Evolutionary conservation across 306 rosid species (phyloP).

Genomic region (Begonia masoniana): DNA sequence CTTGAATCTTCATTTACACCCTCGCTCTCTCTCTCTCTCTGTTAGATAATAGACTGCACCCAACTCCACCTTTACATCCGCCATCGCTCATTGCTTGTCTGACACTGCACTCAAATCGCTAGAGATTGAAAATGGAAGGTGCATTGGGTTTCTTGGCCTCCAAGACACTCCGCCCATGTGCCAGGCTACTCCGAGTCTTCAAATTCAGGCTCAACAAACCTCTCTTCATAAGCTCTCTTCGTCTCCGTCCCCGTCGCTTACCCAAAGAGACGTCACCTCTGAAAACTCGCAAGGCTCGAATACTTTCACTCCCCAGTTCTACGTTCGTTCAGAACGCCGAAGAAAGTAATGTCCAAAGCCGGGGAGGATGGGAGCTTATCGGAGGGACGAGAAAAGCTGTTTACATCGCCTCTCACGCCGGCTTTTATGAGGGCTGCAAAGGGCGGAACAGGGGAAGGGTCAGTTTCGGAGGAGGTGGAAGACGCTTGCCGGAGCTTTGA

Average conservation of each 20-base stretch:
- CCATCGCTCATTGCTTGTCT: too few species aligned
- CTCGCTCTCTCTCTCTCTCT: constrained; percentile 27
- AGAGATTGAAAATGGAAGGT: constrained; percentile 51
- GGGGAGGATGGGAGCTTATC: constrained; percentile 18
- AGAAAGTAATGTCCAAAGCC: constrained; percentile 5
- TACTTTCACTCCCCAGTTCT: constrained; percentile 27
- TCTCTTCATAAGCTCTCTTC: constrained; percentile 29
- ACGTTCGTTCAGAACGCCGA: constrained; percentile 22
- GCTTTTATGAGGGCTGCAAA: constrained; percentile 13
- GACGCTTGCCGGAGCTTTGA: constrained; percentile 87
- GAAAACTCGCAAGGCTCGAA: constrained; percentile 4
- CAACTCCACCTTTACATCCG: too few species aligned
- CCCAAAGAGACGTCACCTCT: constrained; percentile 7
- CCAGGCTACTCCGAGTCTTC: constrained; percentile 30
- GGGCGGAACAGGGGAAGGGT: neutral
- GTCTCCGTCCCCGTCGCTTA: constrained; percentile 3
- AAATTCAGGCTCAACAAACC: constrained; percentile 44
- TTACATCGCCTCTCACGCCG: constrained; percentile 42
- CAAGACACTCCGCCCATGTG: constrained; percentile 67
- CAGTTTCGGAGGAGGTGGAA: constrained; percentile 32
- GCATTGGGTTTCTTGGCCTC: constrained; percentile 50
- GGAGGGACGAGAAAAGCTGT: constrained; percentile 12
- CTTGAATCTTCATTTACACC: neutral
- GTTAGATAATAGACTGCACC: constrained; percentile 3
- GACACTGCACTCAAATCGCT: constrained; percentile 7